phyloP scores from a whole-genome alignment of 768 basidiomycete species.

The Dendrothele bispora region DNA sequence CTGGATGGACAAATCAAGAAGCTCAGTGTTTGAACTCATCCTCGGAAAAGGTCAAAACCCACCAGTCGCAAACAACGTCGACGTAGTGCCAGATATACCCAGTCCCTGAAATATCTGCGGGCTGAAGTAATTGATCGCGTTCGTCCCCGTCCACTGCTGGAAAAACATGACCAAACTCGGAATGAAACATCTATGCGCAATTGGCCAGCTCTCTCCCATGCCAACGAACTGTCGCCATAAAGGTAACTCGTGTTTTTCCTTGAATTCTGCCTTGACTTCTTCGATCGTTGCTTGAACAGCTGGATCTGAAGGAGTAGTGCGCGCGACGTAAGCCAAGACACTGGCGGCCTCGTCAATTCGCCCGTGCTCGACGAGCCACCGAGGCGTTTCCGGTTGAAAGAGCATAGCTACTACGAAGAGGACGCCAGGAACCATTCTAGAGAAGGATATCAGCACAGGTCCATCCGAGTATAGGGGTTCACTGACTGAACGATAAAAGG shows the following conservation, averaged over 20 bases:
- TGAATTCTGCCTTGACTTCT: slow-evolving; percentile 50
- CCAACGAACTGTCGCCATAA: slow-evolving; percentile 34
- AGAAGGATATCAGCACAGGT: not conserved
- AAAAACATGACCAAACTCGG: slow-evolving; percentile 48
- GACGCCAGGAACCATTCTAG: slow-evolving; percentile 47
- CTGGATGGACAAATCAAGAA: slow-evolving; percentile 10
- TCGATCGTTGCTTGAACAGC: slow-evolving; percentile 35
- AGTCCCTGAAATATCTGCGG: slow-evolving; percentile 50
- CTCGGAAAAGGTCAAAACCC: slow-evolving; percentile 24
- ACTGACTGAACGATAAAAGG: slow-evolving; percentile 48
- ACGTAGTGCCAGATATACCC: slow-evolving; percentile 42
- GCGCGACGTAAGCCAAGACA: slow-evolving; percentile 35
- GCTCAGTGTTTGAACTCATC: not conserved
- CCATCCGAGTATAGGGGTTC: not conserved
- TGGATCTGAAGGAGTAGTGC: slow-evolving; percentile 31
- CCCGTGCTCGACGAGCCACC: slow-evolving; percentile 53
- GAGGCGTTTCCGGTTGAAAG: slow-evolving; percentile 54
- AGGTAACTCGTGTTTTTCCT: slow-evolving; percentile 35
- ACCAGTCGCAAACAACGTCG: slow-evolving; percentile 52
- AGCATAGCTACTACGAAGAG: slow-evolving; percentile 46
- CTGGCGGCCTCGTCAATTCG: slow-evolving; percentile 39
- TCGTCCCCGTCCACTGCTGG: slow-evolving; percentile 52
- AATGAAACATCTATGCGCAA: slow-evolving; percentile 44
- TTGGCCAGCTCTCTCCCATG: slow-evolving; percentile 44
- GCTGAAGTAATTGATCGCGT: slow-evolving; percentile 56